phyloP scores from a whole-genome alignment of 768 basidiomycete species.

The Serendipita vermifera region DNA sequence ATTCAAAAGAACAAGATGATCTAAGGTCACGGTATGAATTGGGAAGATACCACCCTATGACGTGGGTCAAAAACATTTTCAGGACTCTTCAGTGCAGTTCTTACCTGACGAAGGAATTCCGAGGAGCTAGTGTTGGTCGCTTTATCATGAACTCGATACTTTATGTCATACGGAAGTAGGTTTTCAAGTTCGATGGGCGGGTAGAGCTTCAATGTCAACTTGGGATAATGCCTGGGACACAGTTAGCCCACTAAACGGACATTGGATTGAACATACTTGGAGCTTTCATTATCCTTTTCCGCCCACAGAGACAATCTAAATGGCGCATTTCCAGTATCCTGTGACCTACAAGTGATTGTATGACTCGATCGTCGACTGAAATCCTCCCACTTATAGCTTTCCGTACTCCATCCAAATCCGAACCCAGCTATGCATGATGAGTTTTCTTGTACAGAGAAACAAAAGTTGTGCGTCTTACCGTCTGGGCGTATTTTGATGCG shows the following conservation, averaged over 20 bases:
- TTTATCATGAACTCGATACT: constrained; percentile 96
- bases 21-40: constrained; percentile 86
- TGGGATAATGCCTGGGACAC: constrained; percentile 58
- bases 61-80: neutral
- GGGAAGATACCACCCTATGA: constrained; percentile 82
- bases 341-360: constrained; percentile 75
- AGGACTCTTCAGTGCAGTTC: neutral
- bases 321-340: constrained; percentile 65
- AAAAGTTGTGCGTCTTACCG: constrained; percentile 39
- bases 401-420: constrained; percentile 84
- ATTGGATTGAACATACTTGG: constrained; percentile 34
- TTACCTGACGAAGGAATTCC: constrained; percentile 50
- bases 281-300: constrained; percentile 53
- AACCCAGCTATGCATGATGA: constrained; percentile 59
- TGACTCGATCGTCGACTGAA: constrained; percentile 47
- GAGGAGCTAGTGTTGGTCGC: constrained; percentile 46
- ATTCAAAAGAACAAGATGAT: constrained; percentile 79
- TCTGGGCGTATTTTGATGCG: constrained; percentile 83
- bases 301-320: constrained; percentile 93
- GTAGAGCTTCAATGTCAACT: constrained; percentile 70
- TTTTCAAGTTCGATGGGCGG: constrained; percentile 96
- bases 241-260: neutral
- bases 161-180: constrained; percentile 81
- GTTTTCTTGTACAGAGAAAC: neutral
- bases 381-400: constrained; percentile 76